Percentiles rank a stretch among this genome's conserved stretches.
Evolutionary conservation across 345 rosid genomes (phyloP).

Genomic region (Citrus glauca): DNA sequence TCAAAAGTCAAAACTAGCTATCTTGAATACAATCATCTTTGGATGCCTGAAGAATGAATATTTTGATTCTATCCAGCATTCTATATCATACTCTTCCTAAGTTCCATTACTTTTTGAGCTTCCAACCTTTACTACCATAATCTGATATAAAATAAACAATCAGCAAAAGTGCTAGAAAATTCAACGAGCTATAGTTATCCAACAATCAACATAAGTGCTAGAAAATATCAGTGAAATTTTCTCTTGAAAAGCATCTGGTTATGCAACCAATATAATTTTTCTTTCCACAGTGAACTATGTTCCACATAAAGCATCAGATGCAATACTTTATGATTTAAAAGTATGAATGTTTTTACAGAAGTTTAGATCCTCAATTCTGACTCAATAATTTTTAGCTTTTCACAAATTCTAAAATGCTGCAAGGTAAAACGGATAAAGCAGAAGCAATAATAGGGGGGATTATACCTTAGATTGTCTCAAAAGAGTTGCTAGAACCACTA

Average conservation of each 20-base stretch:
- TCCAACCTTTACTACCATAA: neutral
- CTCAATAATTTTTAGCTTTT: neutral
- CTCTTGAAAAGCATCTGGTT: neutral
- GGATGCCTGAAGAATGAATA: neutral
- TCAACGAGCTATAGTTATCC: neutral
- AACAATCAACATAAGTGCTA: no score
- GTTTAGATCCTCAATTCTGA: neutral
- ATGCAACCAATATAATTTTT: neutral
- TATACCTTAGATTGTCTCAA: slow-evolving; percentile 42
- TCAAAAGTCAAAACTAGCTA: neutral
- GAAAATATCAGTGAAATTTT: neutral
- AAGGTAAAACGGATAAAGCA: neutral
- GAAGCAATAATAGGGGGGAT: neutral
- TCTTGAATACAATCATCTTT: neutral
- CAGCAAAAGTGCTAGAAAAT: neutral
- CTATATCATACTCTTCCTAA: no score
- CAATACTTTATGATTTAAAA: neutral
- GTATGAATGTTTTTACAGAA: neutral
- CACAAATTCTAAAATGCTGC: neutral
- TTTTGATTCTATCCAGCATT: no score
- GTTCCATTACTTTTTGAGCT: neutral
- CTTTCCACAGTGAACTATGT: neutral
- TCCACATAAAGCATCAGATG: neutral
- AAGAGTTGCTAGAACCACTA: slow-evolving; percentile 92
- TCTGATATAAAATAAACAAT: neutral